phyloP scores from a whole-genome alignment of 768 basidiomycete species.

The Mycena metata region DNA sequence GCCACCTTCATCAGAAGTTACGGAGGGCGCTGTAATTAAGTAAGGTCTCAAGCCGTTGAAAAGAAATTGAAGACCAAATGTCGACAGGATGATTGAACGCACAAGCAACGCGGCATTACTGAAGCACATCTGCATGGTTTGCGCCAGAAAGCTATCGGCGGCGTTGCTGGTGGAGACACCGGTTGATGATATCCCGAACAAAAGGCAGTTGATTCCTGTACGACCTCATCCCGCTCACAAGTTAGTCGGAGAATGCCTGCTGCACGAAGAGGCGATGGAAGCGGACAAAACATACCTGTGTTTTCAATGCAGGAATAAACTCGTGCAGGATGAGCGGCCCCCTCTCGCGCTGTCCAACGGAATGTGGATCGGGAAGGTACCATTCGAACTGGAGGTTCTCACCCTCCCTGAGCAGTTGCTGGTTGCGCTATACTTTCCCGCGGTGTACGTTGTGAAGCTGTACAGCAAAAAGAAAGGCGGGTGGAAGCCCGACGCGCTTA shows the following conservation, averaged over 20 bases:
- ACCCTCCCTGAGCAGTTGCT: slow-evolving; percentile 54
- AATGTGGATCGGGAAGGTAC: slow-evolving; percentile 56
- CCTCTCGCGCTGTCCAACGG: slow-evolving; percentile 50
- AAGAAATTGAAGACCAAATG: no score
- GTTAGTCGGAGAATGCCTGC: background rate
- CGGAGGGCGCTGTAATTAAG: no score
- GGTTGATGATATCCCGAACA: background rate
- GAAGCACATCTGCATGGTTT: background rate
- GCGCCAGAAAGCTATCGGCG: background rate
- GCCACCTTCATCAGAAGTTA: no score
- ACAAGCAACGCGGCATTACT: background rate
- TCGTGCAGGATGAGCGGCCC: slow-evolving; percentile 31
- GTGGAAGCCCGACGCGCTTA: slow-evolving; percentile 29
- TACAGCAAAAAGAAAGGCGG: slow-evolving; percentile 46
- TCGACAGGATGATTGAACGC: background rate
- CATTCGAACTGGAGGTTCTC: slow-evolving; percentile 42
- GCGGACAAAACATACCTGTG: slow-evolving; percentile 18
- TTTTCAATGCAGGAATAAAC: slow-evolving; percentile 10
- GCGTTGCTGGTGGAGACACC: background rate
- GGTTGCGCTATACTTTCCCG: slow-evolving; percentile 48
- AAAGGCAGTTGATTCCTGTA: background rate
- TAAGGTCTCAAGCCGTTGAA: no score
- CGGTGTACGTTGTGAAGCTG: slow-evolving; percentile 53
- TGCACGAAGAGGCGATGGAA: background rate
- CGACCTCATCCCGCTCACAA: background rate